These are phyloP conservation scores for Amphicarpaea edgeworthii DNA, from an alignment of 306 rosid genomes.

Conservation along the genomic window DNA sequence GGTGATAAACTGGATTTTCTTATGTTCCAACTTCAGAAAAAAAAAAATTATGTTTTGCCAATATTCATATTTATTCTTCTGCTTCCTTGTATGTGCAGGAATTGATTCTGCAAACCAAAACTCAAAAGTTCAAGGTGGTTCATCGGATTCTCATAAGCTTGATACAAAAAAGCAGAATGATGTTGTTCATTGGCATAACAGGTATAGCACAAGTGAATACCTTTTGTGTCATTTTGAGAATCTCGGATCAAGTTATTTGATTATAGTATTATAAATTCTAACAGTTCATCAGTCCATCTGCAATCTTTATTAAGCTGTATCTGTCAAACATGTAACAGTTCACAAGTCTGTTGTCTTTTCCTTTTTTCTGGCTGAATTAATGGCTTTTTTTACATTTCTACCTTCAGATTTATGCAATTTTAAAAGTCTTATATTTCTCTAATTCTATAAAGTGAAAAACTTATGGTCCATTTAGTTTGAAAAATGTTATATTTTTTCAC, in stretches of 20 bases:
- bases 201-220: conserved; percentile 54
- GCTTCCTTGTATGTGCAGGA: conserved; percentile 48
- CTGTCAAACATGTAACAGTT: neutral
- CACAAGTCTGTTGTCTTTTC: conserved; percentile 3
- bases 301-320: conserved; percentile 1
- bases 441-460: conserved; percentile 26
- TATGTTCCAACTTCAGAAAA: neutral
- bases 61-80: conserved; percentile 2
- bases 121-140: conserved; percentile 70
- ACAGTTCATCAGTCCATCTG: conserved; percentile 17
- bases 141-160: conserved; percentile 67
- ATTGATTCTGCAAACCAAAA: conserved; percentile 72
- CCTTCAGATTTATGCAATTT: conserved; percentile 12
- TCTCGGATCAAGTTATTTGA: conserved; percentile 14
- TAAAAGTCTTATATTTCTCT: neutral
- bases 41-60: too few relatives aligned
- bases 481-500: neutral
- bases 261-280: conserved; percentile 5
- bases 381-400: conserved; percentile 23
- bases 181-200: conserved; percentile 89
- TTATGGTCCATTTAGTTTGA: neutral
- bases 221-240: conserved; percentile 27
- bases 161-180: conserved; percentile 85
- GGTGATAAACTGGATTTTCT: conserved; percentile 48
- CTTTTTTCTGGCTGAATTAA: conserved; percentile 24